phyloP scores from a whole-genome alignment of 371 early-diverging fungal genomes.

The Funneliformis caledonium region DNA sequence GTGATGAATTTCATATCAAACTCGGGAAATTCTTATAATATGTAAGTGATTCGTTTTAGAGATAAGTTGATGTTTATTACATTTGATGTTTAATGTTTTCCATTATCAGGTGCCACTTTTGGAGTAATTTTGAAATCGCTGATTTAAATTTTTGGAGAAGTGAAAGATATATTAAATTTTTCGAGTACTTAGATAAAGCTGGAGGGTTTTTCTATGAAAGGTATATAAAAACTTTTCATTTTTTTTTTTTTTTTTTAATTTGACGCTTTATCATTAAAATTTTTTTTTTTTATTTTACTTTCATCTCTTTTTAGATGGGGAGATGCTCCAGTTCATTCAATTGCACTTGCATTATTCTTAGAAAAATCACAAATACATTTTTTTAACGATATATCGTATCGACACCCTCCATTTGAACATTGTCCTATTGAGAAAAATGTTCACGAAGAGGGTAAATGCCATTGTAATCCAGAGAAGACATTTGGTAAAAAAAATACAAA shows the following conservation, averaged over 20 bases:
- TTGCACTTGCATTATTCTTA: constrained; percentile 75
- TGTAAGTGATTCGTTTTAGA: constrained; percentile 12
- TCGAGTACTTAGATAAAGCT: constrained; percentile 81
- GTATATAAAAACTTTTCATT: constrained; percentile 18
- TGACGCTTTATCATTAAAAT: not conserved
- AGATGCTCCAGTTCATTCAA: constrained; percentile 95
- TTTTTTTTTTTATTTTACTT: not conserved
- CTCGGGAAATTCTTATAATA: constrained; percentile 44
- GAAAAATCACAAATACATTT: constrained; percentile 79
- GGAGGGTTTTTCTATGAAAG: constrained; percentile 97
- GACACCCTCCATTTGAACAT: constrained; percentile 67
- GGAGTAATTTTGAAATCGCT: constrained; percentile 97
- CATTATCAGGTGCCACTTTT: constrained; percentile 82
- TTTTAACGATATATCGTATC: constrained; percentile 87
- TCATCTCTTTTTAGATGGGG: constrained; percentile 70
- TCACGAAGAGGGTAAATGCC: constrained; percentile 56
- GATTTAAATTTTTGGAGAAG: constrained; percentile 80
- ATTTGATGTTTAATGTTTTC: not conserved
- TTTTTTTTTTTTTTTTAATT: not conserved
- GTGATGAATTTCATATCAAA: constrained; percentile 47
- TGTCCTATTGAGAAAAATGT: constrained; percentile 64
- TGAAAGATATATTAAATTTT: constrained; percentile 75
- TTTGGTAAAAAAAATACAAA: constrained; percentile 52
- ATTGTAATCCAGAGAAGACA: constrained; percentile 62
- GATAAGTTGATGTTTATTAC: too few relatives aligned